Evolutionary conservation across 2,329 filamentous ascomycete species (phyloP), one percentile per base, ranked within the genome.

Genomic region (Moelleriella libera): DNA sequence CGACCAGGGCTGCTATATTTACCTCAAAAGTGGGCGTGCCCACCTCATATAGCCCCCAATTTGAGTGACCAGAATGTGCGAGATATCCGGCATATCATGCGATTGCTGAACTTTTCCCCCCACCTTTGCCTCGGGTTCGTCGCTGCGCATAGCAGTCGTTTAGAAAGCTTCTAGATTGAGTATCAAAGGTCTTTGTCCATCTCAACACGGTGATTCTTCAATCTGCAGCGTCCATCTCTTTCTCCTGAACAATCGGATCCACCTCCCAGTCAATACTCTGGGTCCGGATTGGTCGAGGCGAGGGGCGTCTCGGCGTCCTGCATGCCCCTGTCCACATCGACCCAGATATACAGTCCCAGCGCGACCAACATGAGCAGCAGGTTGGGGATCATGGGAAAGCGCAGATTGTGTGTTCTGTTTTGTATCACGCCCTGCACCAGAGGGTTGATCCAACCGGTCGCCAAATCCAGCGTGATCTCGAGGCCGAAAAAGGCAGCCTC

Each of bases 311-410:
- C 52, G 8, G 51, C 52, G 45, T 54, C 51, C 21, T 45, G 43
- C 29, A 54, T 51, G 6, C 51, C 52, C 44, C 47, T 37, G 10
- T 53, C 49, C 37, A 54, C 32, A 44, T 54, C 52, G 8, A 51
- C 52, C 52, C 51, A 54, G 1, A 47, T 10, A 31, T 54, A 54
- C 30, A 54, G 28, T 5, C 29, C 47, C 12, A 47, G n/a, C 5
- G 51, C 52, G 14, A 45, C 44, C 5, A 53, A 40, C 48, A 53
- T 53, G 7, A 53, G 50, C n/a, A 54, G 30, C 6, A 54, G 45
- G 44, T 54, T 51, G 12, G 52, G 52, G 34, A 54, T 45, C 52
- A 54, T 54, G 14, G 52, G 52, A 44, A 54, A 54, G 0, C 52
- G 48, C 32, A 54, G 34, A 31, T 54, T 54, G n/a, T 54, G 52